Percentiles rank a stretch among this genome's conserved stretches.
phyloP scores from a whole-genome alignment of 768 basidiomycete species.

The Calvatia gigantea region DNA sequence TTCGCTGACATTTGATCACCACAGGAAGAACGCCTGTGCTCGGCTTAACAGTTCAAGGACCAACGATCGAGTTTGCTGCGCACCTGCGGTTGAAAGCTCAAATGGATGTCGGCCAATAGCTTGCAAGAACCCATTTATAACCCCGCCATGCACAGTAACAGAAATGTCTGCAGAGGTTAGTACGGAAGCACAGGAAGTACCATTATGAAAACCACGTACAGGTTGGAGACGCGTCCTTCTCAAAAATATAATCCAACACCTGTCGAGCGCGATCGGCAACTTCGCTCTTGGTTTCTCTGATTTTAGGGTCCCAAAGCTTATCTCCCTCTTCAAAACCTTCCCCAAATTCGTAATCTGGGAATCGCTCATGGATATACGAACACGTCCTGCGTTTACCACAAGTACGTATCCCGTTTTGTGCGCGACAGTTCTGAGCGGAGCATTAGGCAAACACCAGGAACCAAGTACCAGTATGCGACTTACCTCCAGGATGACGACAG shows the following conservation, averaged over 20 bases:
- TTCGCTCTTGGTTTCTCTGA: conserved; percentile 50
- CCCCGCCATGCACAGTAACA: conserved; percentile 17
- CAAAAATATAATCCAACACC: conserved; percentile 57
- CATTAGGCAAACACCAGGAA: too few species aligned
- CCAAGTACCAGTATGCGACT: conserved; percentile 1
- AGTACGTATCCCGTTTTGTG: conserved; percentile 65
- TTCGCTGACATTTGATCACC: conserved; percentile 6
- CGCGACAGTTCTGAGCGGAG: conserved; percentile 55
- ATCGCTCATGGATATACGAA: conserved; percentile 41
- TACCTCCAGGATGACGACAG: conserved; percentile 55
- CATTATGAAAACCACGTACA: conserved; percentile 42
- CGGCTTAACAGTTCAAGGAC: neutral
- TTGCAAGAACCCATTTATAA: conserved; percentile 17
- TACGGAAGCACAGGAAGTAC: too few species aligned
- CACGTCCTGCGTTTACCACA: conserved; percentile 54
- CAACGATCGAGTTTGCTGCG: neutral
- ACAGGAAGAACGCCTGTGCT: conserved; percentile 6
- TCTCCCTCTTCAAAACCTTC: conserved; percentile 60
- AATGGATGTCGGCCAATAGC: conserved; percentile 13
- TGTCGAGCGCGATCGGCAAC: conserved; percentile 42
- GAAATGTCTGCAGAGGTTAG: conserved; percentile 10
- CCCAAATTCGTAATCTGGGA: conserved; percentile 55
- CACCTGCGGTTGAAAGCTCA: conserved; percentile 15
- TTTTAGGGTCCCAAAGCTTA: conserved; percentile 50
- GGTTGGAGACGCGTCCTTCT: conserved; percentile 32